A percentile compares a stretch with the other conserved stretches of the same genome.
phyloP scores from a whole-genome alignment of 192 early-diverging fungal genomes.

The Pilaira anomala region DNA sequence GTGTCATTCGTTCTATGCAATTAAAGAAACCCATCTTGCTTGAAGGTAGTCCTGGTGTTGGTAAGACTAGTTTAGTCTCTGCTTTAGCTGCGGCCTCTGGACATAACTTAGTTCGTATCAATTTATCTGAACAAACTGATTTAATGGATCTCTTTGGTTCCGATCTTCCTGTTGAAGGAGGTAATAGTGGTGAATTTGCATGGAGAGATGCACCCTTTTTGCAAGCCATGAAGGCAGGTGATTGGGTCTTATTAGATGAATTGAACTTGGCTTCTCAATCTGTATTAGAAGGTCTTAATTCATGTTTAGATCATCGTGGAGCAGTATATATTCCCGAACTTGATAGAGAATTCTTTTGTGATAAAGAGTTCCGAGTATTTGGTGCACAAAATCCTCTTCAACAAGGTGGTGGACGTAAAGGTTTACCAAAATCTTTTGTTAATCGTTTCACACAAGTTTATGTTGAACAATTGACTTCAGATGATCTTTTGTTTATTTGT shows the following conservation, averaged over 20 bases:
- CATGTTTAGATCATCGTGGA: conserved; percentile 96
- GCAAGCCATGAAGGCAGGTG: conserved; percentile 90
- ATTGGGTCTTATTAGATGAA: conserved; percentile 98
- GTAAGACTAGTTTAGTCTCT: conserved; percentile 89
- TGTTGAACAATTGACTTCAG: conserved; percentile 73
- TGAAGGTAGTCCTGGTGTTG: conserved; percentile 97
- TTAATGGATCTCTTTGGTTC: conserved; percentile 98
- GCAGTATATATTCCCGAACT: conserved; percentile 96
- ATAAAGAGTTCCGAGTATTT: conserved; percentile 86
- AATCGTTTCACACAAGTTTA: conserved; percentile 97
- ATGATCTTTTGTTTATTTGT: conserved; percentile 81
- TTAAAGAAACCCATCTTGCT: conserved; percentile 88
- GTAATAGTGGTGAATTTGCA: conserved; percentile 79
- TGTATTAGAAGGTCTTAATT: conserved; percentile 97
- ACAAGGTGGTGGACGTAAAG: conserved; percentile 97
- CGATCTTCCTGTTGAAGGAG: conserved; percentile 94
- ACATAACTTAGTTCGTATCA: conserved; percentile 87
- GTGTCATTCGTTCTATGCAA: conserved; percentile 87
- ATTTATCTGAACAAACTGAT: conserved; percentile 97
- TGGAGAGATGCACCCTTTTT: conserved; percentile 98
- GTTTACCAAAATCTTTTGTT: conserved; percentile 95
- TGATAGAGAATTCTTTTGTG: conserved; percentile 78
- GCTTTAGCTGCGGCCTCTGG: conserved; percentile 81
- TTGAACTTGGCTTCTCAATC: conserved; percentile 98
- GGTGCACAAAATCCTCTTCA: conserved; percentile 96